Evolutionary conservation across 139 green algal species (phyloP), one percentile per base, ranked within the genome.

Genomic region (Nannochloris sp.): DNA sequence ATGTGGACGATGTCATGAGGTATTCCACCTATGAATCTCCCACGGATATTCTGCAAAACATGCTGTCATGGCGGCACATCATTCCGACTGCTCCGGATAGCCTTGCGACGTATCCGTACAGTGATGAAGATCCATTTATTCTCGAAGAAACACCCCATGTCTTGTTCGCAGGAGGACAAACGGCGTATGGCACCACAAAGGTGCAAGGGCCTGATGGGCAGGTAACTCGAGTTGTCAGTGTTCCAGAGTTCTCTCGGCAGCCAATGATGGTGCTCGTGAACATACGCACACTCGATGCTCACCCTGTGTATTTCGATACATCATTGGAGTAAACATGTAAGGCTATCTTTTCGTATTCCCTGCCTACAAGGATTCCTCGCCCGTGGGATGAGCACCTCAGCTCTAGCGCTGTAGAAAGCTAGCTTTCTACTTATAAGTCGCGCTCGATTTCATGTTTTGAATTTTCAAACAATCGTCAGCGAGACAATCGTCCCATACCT

Each of bases 1-100:
- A 94, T 51, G 61, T 99, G 23, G 80, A 95, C 44, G 92, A 99
- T 69, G 62, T 46, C 44, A 37, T 21, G 57, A 68, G 72, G 37
- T 87, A 88, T 68, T 75, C 59, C 1, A 64, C 69, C 11, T 34
- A 69, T 19, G 76, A 79, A 15, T 71, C 83, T 34, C 60, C 68
- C 12, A 14, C 91, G n/a, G 71, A 73, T 11, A 59, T 95, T 27
- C 65, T 97, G 72, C 78, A 83, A 37, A 31, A 14, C 4, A 81
- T 81, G 27, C 79, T 99, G 54, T 36, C 63, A 11, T 97, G 86
- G 83, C 75, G 87, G 19, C 93, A 99, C 78, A 31, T 96, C 24
- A 83, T 80, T 1, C 93, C 91, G 48, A 98, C 88, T 27, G 88
- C 88, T 3, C 93, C 93, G n/a, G 93, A 99, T 79, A 98, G 93